Conservation (phyloP, 1,284 basidiomycete species). For the Mycena citricolor region DNA sequence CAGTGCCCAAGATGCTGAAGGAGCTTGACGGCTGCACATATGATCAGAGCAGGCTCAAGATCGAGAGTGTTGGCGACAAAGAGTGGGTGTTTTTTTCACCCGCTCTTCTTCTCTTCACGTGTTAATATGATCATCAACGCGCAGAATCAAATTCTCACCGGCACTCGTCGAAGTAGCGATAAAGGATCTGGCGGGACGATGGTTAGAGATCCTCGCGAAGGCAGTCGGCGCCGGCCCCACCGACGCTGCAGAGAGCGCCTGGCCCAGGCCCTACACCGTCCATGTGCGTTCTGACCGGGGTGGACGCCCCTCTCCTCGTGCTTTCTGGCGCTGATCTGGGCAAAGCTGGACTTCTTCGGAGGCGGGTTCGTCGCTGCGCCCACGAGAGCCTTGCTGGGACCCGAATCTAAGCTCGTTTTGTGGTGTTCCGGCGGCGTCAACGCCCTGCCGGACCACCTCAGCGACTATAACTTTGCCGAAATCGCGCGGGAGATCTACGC, state of each 20-base stretch:
- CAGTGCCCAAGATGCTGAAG: slow-evolving; percentile 7
- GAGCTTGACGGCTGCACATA: slow-evolving; percentile 7
- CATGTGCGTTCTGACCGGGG: background rate
- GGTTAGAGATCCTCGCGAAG: background rate
- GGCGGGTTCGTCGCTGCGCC: slow-evolving; percentile 7
- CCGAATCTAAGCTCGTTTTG: slow-evolving; percentile 7
- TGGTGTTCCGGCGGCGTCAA: background rate
- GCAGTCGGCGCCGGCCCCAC: too few species aligned
- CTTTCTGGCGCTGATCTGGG: background rate
- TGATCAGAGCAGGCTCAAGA: slow-evolving; percentile 4
- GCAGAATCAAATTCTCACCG: background rate
- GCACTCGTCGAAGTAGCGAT: background rate
- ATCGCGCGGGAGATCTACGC: slow-evolving; percentile 3
- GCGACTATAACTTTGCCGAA: slow-evolving; percentile 6
- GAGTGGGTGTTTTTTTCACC: background rate
- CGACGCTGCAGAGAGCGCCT: background rate
- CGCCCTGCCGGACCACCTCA: background rate
- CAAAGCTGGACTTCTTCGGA: slow-evolving; percentile 4
- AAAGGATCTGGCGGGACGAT: background rate
- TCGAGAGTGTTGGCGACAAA: slow-evolving; percentile 2
- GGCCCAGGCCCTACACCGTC: slow-evolving; percentile 6
- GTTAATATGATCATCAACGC: background rate
- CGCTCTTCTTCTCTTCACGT: background rate
- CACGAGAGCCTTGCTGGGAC: slow-evolving; percentile 5
- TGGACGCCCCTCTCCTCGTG: background rate